Evolutionary conservation across 75 land plant genomes (phyloP).

Genomic region (Picea glauca): DNA sequence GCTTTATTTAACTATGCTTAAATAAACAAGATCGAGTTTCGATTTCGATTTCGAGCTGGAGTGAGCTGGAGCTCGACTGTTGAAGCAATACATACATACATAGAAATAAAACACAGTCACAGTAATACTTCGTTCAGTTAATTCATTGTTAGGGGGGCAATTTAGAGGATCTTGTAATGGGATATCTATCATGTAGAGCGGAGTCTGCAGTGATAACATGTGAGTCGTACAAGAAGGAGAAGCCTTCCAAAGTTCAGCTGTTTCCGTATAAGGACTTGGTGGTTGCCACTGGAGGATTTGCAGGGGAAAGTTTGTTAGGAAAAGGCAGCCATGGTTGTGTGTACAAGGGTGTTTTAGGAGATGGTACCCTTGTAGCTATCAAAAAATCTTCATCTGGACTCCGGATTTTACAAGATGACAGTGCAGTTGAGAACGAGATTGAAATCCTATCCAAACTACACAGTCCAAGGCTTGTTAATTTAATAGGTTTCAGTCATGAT

Average conservation of each 20-base stretch:
- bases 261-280: conserved; percentile 66
- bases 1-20: no score
- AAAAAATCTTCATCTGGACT: conserved; percentile 38
- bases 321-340: conserved; percentile 76
- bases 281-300: conserved; percentile 54
- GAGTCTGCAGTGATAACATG: conserved; percentile 13
- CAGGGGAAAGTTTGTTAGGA: conserved; percentile 46
- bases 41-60: no score
- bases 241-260: conserved; percentile 22
- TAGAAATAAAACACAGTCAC: no score
- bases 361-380: conserved; percentile 61
- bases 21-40: no score
- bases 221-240: conserved; percentile 16
- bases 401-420: conserved; percentile 20
- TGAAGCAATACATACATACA: no score
- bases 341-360: conserved; percentile 54
- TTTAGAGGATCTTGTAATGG: background rate
- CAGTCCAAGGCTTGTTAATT: conserved; percentile 72
- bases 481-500: conserved; percentile 55
- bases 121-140: no score
- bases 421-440: conserved; percentile 77
- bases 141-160: no score
- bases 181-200: conserved; percentile 13
- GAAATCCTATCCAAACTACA: conserved; percentile 58
- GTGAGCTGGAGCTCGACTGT: no score